Percentiles rank a stretch among this genome's conserved stretches.
phyloP scores from a whole-genome alignment of 306 rosid genomes.

The Prunus campanulata region DNA sequence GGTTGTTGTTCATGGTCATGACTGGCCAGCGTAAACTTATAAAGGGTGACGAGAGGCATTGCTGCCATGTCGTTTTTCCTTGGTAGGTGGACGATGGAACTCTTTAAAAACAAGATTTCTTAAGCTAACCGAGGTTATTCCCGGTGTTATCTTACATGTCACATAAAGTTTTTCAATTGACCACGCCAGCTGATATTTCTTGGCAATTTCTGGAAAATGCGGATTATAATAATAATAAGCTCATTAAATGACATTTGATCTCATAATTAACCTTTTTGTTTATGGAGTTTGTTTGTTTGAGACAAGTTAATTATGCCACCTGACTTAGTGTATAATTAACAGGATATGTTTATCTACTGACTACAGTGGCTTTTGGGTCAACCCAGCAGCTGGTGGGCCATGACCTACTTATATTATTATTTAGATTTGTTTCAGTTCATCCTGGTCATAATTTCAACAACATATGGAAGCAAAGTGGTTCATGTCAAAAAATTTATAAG shows the following conservation, averaged over 20 bases:
- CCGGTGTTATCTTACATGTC: constrained; percentile 50
- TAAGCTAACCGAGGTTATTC: not conserved
- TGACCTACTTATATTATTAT: not conserved
- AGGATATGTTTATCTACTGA: not conserved
- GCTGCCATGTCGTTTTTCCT: constrained; percentile 75
- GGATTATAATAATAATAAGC: not conserved
- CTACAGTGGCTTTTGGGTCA: not conserved
- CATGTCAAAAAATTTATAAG: not conserved
- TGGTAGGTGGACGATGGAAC: constrained; percentile 61
- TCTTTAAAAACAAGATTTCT: constrained; percentile 49
- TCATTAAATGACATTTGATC: not conserved
- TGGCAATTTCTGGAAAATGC: constrained; percentile 15
- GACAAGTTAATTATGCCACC: not conserved
- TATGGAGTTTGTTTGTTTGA: constrained; percentile 3
- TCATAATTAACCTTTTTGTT: not conserved
- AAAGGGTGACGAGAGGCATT: constrained; percentile 38
- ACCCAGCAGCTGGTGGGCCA: not conserved
- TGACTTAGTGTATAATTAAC: too few species aligned
- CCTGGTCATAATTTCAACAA: not conserved
- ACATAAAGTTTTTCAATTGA: constrained; percentile 54
- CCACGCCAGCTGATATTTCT: constrained; percentile 21
- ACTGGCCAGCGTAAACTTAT: constrained; percentile 51
- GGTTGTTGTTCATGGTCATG: constrained; percentile 33
- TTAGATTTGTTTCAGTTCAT: not conserved
- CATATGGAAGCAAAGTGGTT: not conserved